phyloP scores from a whole-genome alignment of 495 filamentous ascomycete genomes.

The Podospora pseudopauciseta region DNA sequence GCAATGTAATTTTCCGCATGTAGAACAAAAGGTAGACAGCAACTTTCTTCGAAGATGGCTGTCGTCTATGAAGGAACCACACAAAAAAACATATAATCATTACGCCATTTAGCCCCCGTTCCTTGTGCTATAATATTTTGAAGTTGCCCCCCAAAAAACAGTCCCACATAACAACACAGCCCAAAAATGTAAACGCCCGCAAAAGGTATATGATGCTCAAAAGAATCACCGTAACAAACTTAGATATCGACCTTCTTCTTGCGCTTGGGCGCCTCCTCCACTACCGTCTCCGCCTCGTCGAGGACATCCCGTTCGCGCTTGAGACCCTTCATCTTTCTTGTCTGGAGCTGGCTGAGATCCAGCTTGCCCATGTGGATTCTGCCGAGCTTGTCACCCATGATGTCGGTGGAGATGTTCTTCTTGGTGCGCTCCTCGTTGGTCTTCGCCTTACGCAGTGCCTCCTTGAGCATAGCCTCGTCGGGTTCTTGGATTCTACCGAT shows the following conservation, averaged over 20 bases:
- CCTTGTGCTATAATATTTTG: background rate
- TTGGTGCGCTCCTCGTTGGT: constrained; percentile 70
- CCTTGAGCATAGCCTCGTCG: constrained; percentile 74
- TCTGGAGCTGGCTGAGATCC: constrained; percentile 83
- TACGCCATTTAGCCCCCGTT: background rate
- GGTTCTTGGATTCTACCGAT: constrained; percentile 77
- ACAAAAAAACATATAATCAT: constrained; percentile 5
- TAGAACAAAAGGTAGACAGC: background rate
- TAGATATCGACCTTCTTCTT: constrained; percentile 21
- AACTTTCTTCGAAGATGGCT: background rate
- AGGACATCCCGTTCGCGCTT: constrained; percentile 66
- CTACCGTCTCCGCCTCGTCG: constrained; percentile 19
- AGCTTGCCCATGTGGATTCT: constrained; percentile 89
- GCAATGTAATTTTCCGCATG: background rate
- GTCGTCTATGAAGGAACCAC: constrained; percentile 14
- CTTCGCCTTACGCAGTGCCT: constrained; percentile 82
- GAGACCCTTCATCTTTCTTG: constrained; percentile 98
- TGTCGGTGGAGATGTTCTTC: constrained; percentile 92
- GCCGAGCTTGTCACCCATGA: constrained; percentile 93
- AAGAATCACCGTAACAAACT: constrained; percentile 4
- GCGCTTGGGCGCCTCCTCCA: constrained; percentile 19
- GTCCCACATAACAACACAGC: background rate
- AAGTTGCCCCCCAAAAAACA: background rate
- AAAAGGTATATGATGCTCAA: background rate
- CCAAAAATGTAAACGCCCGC: background rate